phyloP scores from a whole-genome alignment of 352 stramenopile species.

The Thalassiosira hispida region DNA sequence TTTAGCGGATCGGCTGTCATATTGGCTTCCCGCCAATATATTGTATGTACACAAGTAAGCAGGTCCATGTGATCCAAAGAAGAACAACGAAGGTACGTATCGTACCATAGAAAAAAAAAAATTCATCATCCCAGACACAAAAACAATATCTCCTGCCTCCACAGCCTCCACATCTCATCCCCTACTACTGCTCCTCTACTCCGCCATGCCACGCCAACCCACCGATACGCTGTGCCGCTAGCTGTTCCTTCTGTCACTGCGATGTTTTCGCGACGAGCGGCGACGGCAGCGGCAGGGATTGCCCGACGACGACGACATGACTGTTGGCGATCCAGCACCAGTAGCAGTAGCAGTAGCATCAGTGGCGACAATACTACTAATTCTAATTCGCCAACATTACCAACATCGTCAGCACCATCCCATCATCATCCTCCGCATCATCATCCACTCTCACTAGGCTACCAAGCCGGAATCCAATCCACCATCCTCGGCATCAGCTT shows the following conservation, averaged over 20 bases:
- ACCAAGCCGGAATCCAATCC: neutral
- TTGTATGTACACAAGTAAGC: no score
- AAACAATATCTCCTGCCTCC: neutral
- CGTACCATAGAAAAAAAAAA: no score
- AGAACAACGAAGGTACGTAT: no score
- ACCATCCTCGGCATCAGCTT: neutral
- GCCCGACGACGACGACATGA: neutral
- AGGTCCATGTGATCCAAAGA: no score
- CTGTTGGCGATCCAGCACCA: neutral
- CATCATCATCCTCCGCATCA: neutral
- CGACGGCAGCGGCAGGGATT: neutral
- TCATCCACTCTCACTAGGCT: neutral
- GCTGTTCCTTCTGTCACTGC: neutral
- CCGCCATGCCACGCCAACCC: neutral
- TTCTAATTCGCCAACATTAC: neutral
- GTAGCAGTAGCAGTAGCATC: no score
- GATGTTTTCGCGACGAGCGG: neutral
- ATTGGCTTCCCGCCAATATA: no score
- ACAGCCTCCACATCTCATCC: neutral
- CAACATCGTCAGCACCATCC: neutral
- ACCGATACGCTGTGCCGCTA: neutral
- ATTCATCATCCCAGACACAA: no score
- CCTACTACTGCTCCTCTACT: neutral
- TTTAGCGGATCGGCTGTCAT: no score
- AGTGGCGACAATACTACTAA: neutral